Evolutionary conservation across 2,329 filamentous ascomycete species (phyloP).

Genomic region (Penicillium brasilianum): DNA sequence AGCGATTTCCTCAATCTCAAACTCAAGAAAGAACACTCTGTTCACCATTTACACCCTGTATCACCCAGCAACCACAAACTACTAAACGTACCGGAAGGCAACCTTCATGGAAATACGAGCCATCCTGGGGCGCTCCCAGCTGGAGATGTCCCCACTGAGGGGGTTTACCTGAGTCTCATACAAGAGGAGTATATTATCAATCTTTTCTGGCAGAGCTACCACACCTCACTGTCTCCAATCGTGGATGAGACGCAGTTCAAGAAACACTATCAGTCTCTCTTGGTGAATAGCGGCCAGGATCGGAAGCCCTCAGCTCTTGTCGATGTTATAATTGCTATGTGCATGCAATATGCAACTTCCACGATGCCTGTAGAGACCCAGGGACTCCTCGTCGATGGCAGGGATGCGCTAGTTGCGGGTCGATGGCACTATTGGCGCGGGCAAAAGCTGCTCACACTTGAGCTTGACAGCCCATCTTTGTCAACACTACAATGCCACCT

Average conservation of each 20-base stretch:
- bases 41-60: neutral
- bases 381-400: neutral
- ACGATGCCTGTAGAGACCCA: neutral
- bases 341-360: neutral
- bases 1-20: neutral
- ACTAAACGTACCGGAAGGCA: neutral
- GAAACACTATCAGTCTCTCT: neutral
- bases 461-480: neutral
- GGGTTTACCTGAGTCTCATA: neutral
- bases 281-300: neutral
- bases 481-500: neutral
- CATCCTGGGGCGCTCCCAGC: neutral
- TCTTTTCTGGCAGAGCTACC: neutral
- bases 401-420: neutral
- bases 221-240: neutral
- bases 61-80: neutral
- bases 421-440: neutral
- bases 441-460: neutral
- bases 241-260: neutral
- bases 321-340: neutral
- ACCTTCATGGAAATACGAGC: neutral
- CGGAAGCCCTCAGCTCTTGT: neutral
- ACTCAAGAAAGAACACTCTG: neutral
- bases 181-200: neutral
- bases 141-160: neutral